phyloP scores from a whole-genome alignment of 306 rosid genomes.

The Rosa rugosa region DNA sequence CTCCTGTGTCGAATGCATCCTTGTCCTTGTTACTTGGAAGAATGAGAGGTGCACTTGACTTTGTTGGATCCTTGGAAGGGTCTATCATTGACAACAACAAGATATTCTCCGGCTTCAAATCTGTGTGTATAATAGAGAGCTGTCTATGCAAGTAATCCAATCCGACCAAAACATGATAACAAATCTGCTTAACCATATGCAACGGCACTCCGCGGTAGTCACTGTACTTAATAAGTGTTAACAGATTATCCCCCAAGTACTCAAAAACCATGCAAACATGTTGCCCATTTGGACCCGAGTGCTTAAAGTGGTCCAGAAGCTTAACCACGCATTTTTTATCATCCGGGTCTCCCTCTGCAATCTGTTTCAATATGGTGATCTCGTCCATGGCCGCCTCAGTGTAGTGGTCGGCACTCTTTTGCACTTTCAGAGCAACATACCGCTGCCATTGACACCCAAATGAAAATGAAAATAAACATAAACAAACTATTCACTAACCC shows the following conservation, averaged over 20 bases:
- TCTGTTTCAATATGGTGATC: slow-evolving; percentile 86
- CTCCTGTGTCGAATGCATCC: slow-evolving; percentile 46
- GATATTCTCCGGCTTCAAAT: slow-evolving; percentile 90
- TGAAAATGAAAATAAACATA: not conserved
- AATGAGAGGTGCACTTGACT: slow-evolving; percentile 62
- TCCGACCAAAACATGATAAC: slow-evolving; percentile 83
- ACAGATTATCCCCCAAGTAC: slow-evolving; percentile 89
- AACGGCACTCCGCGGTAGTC: slow-evolving; percentile 86
- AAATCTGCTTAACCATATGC: slow-evolving; percentile 82
- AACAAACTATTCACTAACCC: slow-evolving; percentile 3
- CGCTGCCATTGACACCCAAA: slow-evolving; percentile 43
- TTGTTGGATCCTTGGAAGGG: slow-evolving; percentile 79
- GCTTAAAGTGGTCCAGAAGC: slow-evolving; percentile 96
- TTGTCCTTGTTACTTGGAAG: slow-evolving; percentile 62
- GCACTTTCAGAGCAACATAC: slow-evolving; percentile 91
- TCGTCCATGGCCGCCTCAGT: slow-evolving; percentile 97
- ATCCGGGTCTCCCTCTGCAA: slow-evolving; percentile 80
- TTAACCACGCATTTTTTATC: slow-evolving; percentile 91
- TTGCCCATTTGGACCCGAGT: slow-evolving; percentile 92
- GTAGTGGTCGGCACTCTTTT: slow-evolving; percentile 97
- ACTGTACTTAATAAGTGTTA: slow-evolving; percentile 79
- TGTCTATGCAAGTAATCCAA: slow-evolving; percentile 92
- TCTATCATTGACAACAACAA: slow-evolving; percentile 75
- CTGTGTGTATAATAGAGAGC: slow-evolving; percentile 93
- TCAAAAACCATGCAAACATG: slow-evolving; percentile 98